Evolutionary conservation across 352 stramenopile genomes (phyloP).

Genomic region (Pythium sukuiense): DNA sequence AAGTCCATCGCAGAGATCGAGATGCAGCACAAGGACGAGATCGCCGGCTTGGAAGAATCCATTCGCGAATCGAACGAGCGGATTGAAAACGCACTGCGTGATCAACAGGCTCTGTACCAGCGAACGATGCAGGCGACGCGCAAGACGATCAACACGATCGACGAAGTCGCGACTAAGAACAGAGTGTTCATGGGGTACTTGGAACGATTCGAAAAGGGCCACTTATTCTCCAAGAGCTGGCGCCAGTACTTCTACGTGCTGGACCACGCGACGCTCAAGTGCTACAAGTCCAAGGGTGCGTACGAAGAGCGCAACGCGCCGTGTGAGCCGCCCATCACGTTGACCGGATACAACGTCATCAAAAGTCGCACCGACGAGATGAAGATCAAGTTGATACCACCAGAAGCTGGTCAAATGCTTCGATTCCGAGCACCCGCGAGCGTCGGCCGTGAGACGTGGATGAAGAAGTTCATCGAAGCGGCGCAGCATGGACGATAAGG

Average conservation of each 20-base stretch:
- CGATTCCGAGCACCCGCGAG: constrained; percentile 72
- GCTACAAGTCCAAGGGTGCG: constrained; percentile 74
- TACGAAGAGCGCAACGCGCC: constrained; percentile 61
- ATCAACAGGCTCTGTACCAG: constrained; percentile 70
- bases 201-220: constrained; percentile 74
- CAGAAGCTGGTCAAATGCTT: constrained; percentile 65
- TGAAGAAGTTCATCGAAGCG: constrained; percentile 74
- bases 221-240: constrained; percentile 73
- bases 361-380: constrained; percentile 75
- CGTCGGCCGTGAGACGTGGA: constrained; percentile 72
- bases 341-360: constrained; percentile 70
- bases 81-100: constrained; percentile 49
- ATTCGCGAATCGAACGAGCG: constrained; percentile 41
- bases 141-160: constrained; percentile 76
- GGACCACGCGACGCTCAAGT: constrained; percentile 63
- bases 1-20: constrained; percentile 51
- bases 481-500: constrained; percentile 42
- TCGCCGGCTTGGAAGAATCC: constrained; percentile 36
- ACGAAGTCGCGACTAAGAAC: constrained; percentile 64
- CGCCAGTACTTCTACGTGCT: constrained; percentile 79
- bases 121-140: constrained; percentile 77
- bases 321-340: constrained; percentile 47
- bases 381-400: constrained; percentile 78
- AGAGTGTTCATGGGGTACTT: constrained; percentile 69
- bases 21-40: constrained; percentile 39